These are phyloP conservation scores for Colletotrichum somersetense DNA, from an alignment of 2,329 filamentous ascomycete species.

Conservation along the genomic window DNA sequence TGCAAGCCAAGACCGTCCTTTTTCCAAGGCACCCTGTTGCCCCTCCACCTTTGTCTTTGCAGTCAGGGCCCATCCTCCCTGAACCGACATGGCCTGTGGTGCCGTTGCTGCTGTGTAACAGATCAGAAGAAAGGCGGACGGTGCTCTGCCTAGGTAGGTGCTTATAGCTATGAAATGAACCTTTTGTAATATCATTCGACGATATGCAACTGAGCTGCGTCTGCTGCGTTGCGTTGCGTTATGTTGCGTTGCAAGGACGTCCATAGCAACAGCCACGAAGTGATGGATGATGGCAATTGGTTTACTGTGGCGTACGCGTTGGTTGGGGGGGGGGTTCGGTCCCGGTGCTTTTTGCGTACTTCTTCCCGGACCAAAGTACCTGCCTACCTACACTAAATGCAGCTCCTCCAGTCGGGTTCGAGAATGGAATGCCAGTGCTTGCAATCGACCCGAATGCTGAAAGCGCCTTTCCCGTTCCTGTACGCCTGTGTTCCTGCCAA, in stretches of 20 bases:
- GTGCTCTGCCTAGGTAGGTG: no score
- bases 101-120: neutral
- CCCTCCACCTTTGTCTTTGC: neutral
- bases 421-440: slow-evolving; percentile 4
- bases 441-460: slow-evolving; percentile 11
- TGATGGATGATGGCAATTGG: no score
- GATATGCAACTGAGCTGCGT: no score
- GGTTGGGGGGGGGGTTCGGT: no score
- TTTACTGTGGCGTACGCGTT: no score
- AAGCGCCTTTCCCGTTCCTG: slow-evolving; percentile 10
- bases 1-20: slow-evolving; percentile 31
- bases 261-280: no score
- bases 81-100: slow-evolving; percentile 8
- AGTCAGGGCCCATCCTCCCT: neutral
- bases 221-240: no score
- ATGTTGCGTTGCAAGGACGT: no score
- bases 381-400: neutral
- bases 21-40: slow-evolving; percentile 29
- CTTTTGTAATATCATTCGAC: no score
- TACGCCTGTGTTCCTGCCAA: slow-evolving; percentile 10
- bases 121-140: neutral
- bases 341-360: no score
- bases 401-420: slow-evolving; percentile 13
- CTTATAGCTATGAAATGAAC: neutral
- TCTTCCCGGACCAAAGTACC: no score